Evolutionary conservation across 1,284 basidiomycete genomes (phyloP), one percentile per base, ranked within the genome.

Genomic region (Cryptococcus floricola): DNA sequence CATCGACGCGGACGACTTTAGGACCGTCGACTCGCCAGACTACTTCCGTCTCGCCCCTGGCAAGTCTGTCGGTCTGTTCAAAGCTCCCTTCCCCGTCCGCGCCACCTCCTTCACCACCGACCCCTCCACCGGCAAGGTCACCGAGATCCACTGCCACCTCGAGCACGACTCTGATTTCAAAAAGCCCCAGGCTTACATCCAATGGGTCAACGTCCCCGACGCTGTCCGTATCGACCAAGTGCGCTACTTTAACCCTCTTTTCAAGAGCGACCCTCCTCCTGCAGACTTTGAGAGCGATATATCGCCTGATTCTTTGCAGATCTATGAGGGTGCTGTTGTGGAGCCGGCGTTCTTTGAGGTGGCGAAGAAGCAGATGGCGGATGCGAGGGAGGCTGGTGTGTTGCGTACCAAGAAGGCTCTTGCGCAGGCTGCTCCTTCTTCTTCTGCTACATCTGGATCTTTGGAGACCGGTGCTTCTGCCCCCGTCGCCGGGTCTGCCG

Each of bases 31-130:
- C 70, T 91, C 91, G 18, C 87, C 88, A 63, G 95, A 98, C 74
- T 99, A 97, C 80, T 98, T 96, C 85, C 87, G 96, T 23, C 85
- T 99, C 43, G 93, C 94, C 3, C 96, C 96, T 3, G 93, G 93
- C 45, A 97, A 97, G 81, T 91, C 91, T 0, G 95, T 98, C 44
- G 96, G 96, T 27, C 81, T 99, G 34, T 94, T 98, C 81, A 89
- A 95, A 76, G 93, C 88, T n/a, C 93, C 94, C 4, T 81, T 87
- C 77, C 91, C 94, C 7, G 89, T 99, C 74, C 94, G 91, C n/a
- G 96, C 91, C 77, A 88, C 85, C 13, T 90, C 88, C 9, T 91
- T 87, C 81, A 87, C 85, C 77, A 86, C 82, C 4, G 87, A 96
- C 75, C 79, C 85, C 4, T 69, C 73, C 1, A 85, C 85, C 0